Percentiles rank a stretch among this genome's conserved stretches.
Conservation (phyloP, 768 basidiomycete genomes). For the Sarcomyxa edulis region DNA sequence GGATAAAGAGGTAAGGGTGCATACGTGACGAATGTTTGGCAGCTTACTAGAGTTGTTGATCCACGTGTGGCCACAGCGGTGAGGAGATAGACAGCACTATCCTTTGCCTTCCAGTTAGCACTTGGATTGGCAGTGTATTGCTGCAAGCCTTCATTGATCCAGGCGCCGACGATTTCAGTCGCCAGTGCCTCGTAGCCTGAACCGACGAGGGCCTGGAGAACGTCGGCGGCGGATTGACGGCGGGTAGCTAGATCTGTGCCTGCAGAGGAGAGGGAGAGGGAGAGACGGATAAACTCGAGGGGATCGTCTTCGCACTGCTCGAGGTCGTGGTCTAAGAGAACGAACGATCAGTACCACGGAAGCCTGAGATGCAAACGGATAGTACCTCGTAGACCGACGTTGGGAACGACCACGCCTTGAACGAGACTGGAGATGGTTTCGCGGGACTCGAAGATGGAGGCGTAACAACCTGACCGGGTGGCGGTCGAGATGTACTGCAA, state of each 20-base stretch:
- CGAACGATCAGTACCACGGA: not conserved
- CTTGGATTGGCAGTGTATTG: constrained; percentile 59
- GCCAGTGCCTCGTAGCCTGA: constrained; percentile 78
- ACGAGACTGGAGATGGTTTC: constrained; percentile 80
- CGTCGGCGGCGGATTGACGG: constrained; percentile 90
- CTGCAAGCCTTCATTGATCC: constrained; percentile 71
- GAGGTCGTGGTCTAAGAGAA: constrained; percentile 61
- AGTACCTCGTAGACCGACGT: constrained; percentile 63
- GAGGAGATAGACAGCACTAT: constrained; percentile 88
- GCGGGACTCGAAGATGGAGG: constrained; percentile 71
- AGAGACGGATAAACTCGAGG: constrained; percentile 87
- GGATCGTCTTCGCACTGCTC: constrained; percentile 98
- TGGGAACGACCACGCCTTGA: constrained; percentile 91
- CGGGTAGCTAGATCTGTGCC: constrained; percentile 75
- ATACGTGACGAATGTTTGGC: not conserved
- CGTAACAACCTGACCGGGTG: constrained; percentile 84
- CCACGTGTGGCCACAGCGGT: constrained; percentile 92
- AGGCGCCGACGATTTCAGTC: constrained; percentile 83
- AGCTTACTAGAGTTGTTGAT: constrained; percentile 71
- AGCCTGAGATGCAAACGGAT: not conserved
- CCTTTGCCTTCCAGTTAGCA: constrained; percentile 85
- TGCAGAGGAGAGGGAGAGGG: constrained; percentile 59
- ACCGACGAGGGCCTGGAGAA: constrained; percentile 85
- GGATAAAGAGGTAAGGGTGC: not conserved
- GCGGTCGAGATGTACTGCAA: constrained; percentile 89